Evolutionary conservation across 2,329 filamentous ascomycete genomes (phyloP).

Genomic region (Aspergillus ustus): DNA sequence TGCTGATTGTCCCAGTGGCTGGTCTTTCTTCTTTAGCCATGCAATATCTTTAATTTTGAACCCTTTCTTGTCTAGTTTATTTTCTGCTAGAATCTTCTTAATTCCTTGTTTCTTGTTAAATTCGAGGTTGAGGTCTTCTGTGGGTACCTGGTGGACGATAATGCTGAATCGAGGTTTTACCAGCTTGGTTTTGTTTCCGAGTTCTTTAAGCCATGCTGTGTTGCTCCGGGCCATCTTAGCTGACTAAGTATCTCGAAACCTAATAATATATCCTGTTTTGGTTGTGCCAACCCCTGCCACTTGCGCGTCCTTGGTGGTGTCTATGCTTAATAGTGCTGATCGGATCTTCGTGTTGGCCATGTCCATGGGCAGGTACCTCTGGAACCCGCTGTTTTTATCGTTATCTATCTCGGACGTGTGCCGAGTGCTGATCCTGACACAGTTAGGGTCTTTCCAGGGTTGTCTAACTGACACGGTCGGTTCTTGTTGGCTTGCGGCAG

Average conservation of each 20-base stretch:
- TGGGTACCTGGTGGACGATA: constrained; percentile 24
- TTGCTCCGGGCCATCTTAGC: constrained; percentile 27
- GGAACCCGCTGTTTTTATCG: not conserved
- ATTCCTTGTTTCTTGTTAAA: constrained; percentile 17
- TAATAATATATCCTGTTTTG: constrained; percentile 31
- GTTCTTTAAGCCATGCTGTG: constrained; percentile 27
- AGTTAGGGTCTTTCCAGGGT: not conserved
- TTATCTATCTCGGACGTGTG: not conserved
- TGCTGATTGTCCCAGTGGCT: constrained; percentile 24
- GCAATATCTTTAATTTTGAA: constrained; percentile 31
- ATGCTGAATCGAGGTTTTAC: constrained; percentile 27
- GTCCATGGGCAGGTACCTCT: not conserved
- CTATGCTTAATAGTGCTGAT: not conserved
- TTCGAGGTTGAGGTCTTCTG: constrained; percentile 22
- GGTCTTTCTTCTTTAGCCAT: constrained; percentile 33
- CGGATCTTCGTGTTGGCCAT: not conserved
- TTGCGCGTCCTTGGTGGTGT: constrained; percentile 21
- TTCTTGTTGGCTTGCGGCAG: not conserved
- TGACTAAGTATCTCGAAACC: constrained; percentile 26
- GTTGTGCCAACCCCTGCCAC: constrained; percentile 24
- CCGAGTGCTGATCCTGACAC: not conserved
- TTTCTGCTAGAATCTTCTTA: constrained; percentile 25
- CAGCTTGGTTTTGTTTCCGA: constrained; percentile 26
- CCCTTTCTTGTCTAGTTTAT: constrained; percentile 16
- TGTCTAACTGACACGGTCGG: not conserved